Evolutionary conservation across 768 basidiomycete species (phyloP), one percentile per base, ranked within the genome.

Genomic region (Hericium alpestre): DNA sequence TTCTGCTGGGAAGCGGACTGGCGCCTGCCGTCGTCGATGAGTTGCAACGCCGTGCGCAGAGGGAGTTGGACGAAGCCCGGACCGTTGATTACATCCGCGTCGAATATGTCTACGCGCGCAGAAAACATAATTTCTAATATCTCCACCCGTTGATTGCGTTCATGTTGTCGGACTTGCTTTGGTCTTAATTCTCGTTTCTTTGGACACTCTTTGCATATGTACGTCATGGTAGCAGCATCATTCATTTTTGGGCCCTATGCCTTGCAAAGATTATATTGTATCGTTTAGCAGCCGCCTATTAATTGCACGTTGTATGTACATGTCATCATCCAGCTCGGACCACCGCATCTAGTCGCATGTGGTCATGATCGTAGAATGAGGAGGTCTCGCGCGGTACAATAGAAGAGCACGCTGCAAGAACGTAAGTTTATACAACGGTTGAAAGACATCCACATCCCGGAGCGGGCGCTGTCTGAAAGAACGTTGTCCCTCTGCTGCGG

Each of bases 1-100:
- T 90, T 43, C 75, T 90, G 2, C 75, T 90, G 5, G 78, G 81
- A 12, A 16, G 73, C 62, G 88, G 86, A 4, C 63, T 88, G 27
- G 67, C 81, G 2, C 76, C 78, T 64, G 67, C 71, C 8, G 64
- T 82, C 15, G 74, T 88, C 20, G 71, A 81, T 56, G 71, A 77
- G 37, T 67, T 90, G 16, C 76, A 87, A 66, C 55, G 56, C 5
- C 76, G 79, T 22, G 77, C 81, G 12, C 66, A 65, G n/a, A 47
- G 64, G 38, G 88, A 90, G 63, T 65, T 87, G 41, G 66, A 70
- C 13, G 76, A 78, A 15, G 75, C 77, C 4, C 62, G 69, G 16
- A 69, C 70, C 10, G 74, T 75, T 3, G 70, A 79, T 55, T 85
- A 77, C 60, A 76, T 83, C 56, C 75, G 76, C 57, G 61, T 86